Percentiles rank a stretch among this genome's conserved stretches.
phyloP scores from a whole-genome alignment of 257 asterid genomes.

The Ocimum tenuiflorum region DNA sequence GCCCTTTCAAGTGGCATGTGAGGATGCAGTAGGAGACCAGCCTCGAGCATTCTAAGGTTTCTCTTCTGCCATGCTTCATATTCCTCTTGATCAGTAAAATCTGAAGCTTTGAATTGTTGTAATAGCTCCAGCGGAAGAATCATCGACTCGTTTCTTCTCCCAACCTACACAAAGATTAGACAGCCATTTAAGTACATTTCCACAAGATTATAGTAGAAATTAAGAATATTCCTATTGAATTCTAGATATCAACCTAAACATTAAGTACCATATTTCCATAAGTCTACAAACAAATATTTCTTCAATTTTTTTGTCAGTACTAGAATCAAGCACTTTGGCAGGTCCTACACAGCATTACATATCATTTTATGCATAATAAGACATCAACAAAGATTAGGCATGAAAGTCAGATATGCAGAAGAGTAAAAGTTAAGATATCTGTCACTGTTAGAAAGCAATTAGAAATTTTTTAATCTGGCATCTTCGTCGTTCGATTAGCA shows the following conservation, averaged over 20 bases:
- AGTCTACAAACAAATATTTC: not conserved
- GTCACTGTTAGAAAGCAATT: too few species aligned
- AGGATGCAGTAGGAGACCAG: slow-evolving; percentile 92
- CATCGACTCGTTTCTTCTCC: slow-evolving; percentile 65
- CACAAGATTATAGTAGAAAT: not conserved
- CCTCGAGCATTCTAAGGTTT: slow-evolving; percentile 82
- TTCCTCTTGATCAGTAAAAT: slow-evolving; percentile 78
- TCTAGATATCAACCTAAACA: not conserved
- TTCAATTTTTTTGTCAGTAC: not conserved
- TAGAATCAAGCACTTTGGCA: slow-evolving; percentile 9
- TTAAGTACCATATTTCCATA: not conserved
- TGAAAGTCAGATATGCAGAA: slow-evolving; percentile 4
- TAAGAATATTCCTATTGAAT: not conserved
- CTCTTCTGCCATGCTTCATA: slow-evolving; percentile 91
- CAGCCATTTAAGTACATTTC: slow-evolving; percentile 1
- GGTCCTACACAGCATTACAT: not conserved
- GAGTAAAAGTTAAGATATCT: slow-evolving; percentile 1
- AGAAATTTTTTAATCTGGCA: not conserved
- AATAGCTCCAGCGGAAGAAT: slow-evolving; percentile 93
- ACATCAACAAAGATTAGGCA: too few species aligned
- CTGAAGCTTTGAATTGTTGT: slow-evolving; percentile 95
- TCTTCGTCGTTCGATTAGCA: not conserved
- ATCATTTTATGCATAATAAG: not conserved
- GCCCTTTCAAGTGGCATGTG: slow-evolving; percentile 66
- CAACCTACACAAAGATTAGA: slow-evolving; percentile 44